phyloP scores from a whole-genome alignment of 108 stramenopile species.

The Skeletonema menzelii region DNA sequence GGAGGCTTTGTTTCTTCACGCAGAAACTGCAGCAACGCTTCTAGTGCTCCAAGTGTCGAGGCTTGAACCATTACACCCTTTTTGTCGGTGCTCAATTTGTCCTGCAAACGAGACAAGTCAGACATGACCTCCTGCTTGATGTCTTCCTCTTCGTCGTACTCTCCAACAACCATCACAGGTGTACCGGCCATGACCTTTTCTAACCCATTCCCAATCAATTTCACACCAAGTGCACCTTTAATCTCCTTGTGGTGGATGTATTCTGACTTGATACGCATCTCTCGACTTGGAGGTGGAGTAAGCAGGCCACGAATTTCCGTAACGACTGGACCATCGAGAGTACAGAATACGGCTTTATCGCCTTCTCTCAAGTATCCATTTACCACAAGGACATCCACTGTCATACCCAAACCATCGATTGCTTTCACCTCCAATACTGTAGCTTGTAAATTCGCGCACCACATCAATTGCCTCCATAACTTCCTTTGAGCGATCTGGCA shows the following conservation, averaged over 20 bases:
- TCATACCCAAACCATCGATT: slow-evolving; percentile 98
- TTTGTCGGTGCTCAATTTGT: slow-evolving; percentile 91
- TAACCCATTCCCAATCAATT: slow-evolving; percentile 93
- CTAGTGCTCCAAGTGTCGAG: slow-evolving; percentile 97
- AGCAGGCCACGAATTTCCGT: slow-evolving; percentile 96
- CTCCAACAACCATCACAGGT: slow-evolving; percentile 92
- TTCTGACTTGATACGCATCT: slow-evolving; percentile 97
- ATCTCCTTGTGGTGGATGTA: slow-evolving; percentile 97
- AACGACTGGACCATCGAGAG: slow-evolving; percentile 97
- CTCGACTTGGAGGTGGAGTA: slow-evolving; percentile 96
- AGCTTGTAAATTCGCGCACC: slow-evolving; percentile 90
- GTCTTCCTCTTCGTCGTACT: slow-evolving; percentile 97
- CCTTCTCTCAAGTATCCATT: slow-evolving; percentile 93
- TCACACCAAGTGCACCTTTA: slow-evolving; percentile 97
- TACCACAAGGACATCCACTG: slow-evolving; percentile 96
- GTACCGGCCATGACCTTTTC: slow-evolving; percentile 99
- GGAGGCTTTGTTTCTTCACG: slow-evolving; percentile 97
- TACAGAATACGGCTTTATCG: slow-evolving; percentile 96
- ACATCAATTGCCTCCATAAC: slow-evolving; percentile 92
- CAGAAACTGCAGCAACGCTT: slow-evolving; percentile 98
- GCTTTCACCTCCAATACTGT: slow-evolving; percentile 99
- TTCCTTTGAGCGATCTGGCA: slow-evolving; percentile 94
- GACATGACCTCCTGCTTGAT: slow-evolving; percentile 97
- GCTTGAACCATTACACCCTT: slow-evolving; percentile 98
- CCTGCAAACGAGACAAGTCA: slow-evolving; percentile 85